Percentiles rank a stretch among this genome's conserved stretches.
phyloP scores from a whole-genome alignment of 2,329 filamentous ascomycete species.

The Stemphylium lycopersici region DNA sequence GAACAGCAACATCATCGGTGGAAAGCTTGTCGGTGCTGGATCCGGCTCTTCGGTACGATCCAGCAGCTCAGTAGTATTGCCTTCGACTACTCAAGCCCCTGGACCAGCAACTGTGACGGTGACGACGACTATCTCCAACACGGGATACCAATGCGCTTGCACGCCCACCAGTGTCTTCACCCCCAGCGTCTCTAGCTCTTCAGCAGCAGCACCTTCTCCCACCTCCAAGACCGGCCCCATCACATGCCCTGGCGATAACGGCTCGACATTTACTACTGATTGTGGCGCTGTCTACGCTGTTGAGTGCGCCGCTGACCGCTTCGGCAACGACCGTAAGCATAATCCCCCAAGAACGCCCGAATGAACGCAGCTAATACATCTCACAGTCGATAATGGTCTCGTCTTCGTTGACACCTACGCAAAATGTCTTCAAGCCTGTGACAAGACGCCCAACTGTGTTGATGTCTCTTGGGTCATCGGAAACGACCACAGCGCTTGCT shows the following conservation, averaged over 20 bases:
- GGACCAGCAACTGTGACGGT: conserved; percentile 16
- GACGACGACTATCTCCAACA: conserved; percentile 14
- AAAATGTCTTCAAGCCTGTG: conserved; percentile 30
- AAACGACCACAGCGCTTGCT: conserved; percentile 27
- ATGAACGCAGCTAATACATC: neutral
- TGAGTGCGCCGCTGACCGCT: conserved; percentile 34
- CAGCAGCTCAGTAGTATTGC: no score
- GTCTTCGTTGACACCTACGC: conserved; percentile 14
- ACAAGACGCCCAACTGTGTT: conserved; percentile 25
- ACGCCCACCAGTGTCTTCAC: conserved; percentile 3
- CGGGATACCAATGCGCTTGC: conserved; percentile 18
- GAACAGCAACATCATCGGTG: conserved; percentile 23
- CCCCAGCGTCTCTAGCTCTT: neutral
- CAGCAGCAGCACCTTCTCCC: neutral
- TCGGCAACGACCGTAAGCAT: conserved; percentile 27
- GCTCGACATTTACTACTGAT: conserved; percentile 16
- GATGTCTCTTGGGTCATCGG: conserved; percentile 26
- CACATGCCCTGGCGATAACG: conserved; percentile 24
- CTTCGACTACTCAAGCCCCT: neutral
- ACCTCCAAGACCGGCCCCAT: neutral
- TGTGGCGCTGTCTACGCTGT: conserved; percentile 28
- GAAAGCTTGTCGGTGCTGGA: conserved; percentile 9
- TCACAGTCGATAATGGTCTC: conserved; percentile 14
- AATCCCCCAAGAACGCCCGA: neutral
- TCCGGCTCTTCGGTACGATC: neutral